A percentile compares a stretch with the other conserved stretches of the same genome.
phyloP scores from a whole-genome alignment of 371 early-diverging fungal genomes.

The Lichtheimia ornata region DNA sequence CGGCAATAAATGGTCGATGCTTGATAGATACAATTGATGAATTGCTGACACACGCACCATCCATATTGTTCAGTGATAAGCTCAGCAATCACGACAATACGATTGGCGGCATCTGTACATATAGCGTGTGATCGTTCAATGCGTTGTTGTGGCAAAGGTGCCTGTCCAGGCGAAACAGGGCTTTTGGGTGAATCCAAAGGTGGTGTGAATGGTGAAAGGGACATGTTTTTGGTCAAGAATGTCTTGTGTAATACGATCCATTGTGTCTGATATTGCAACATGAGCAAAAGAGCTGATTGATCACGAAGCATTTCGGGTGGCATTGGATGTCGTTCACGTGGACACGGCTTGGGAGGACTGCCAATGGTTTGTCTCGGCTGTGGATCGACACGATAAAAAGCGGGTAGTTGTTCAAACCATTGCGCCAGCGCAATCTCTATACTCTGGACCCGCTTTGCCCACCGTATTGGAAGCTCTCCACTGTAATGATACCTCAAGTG shows the following conservation, averaged over 20 bases:
- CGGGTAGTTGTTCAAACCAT: conserved; percentile 43
- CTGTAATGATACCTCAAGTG: neutral
- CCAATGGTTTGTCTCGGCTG: conserved; percentile 14
- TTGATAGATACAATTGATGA: conserved; percentile 43
- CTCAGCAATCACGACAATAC: conserved; percentile 40
- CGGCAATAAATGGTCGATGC: conserved; percentile 48
- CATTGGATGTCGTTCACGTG: conserved; percentile 19
- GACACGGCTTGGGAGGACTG: neutral
- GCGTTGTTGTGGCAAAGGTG: conserved; percentile 18
- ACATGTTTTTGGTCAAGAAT: conserved; percentile 27
- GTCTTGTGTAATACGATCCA: conserved; percentile 47
- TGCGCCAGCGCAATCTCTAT: conserved; percentile 36
- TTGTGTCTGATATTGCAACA: conserved; percentile 48
- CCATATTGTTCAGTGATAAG: conserved; percentile 33
- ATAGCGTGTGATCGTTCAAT: conserved; percentile 36
- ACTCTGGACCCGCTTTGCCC: conserved; percentile 30
- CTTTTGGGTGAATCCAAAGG: conserved; percentile 13
- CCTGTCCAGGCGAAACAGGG: conserved; percentile 11
- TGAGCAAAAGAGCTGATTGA: conserved; percentile 38
- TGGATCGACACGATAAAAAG: conserved; percentile 35
- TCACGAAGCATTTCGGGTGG: conserved; percentile 22
- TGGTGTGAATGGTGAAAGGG: conserved; percentile 19
- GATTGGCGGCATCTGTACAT: conserved; percentile 48
- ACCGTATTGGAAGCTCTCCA: conserved; percentile 28
- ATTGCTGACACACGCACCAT: conserved; percentile 52